These are phyloP conservation scores for Fusarium multiceps DNA, from an alignment of 2,329 filamentous ascomycete genomes.

Conservation along the genomic window DNA sequence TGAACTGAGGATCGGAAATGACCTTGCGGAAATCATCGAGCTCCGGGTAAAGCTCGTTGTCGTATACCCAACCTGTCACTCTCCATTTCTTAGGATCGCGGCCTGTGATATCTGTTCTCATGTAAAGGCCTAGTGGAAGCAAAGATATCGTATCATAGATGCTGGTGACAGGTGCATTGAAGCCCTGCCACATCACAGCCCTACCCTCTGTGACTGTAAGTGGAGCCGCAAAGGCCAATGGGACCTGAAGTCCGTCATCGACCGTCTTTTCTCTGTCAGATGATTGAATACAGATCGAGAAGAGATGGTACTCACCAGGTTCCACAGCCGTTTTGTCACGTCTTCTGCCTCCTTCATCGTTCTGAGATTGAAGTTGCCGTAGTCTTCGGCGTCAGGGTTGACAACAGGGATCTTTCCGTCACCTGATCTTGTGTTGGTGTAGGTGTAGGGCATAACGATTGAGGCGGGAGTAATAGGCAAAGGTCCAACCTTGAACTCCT, in stretches of 20 bases:
- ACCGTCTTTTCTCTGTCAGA: not conserved
- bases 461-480: not conserved
- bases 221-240: not conserved
- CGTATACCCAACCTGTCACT: conserved; percentile 6
- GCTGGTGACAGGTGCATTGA: conserved; percentile 2
- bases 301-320: not conserved
- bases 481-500: conserved; percentile 3
- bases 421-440: not conserved
- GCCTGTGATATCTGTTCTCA: conserved; percentile 1
- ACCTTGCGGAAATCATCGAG: not conserved
- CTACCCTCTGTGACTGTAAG: not conserved
- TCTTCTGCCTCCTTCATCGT: conserved; percentile 8
- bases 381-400: conserved; percentile 2
- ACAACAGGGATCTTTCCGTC: conserved; percentile 1
- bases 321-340: not conserved
- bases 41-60: not conserved
- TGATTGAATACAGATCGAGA: rapidly evolving
- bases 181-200: conserved; percentile 11
- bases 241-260: conserved; percentile 5
- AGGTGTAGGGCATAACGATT: not conserved
- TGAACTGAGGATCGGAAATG: not conserved
- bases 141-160: conserved; percentile 11
- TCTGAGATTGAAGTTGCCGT: not conserved
- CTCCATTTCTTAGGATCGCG: conserved; percentile 1
- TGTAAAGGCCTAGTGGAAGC: not conserved